Base-by-base conservation (phyloP, 106 monocot species). In the Gastrodia elata region DNA sequence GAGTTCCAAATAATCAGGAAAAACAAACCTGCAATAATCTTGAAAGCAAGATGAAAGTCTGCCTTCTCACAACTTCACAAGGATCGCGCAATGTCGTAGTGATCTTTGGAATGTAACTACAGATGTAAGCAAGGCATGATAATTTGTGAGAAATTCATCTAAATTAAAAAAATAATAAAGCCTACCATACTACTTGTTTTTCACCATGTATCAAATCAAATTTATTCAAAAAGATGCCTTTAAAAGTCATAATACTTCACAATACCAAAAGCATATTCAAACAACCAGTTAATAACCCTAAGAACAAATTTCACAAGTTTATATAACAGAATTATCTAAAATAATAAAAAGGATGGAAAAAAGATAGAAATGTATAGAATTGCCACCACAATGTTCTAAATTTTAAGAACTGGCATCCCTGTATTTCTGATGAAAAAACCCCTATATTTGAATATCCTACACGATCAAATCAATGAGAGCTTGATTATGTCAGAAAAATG, bases 11-110 rank as follows among this genome's bases (percentile, higher is more conserved):
- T 69, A 10, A 26, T 69, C 14, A 14, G 43, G n/a, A 59, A 76
- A 61, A 65, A 76, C 77, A 41, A 3, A 93, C 97, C 90, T 98
- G 97, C 39, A 98, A 70, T 64, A 98, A 74, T 80, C 86, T 86
- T 58, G 97, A 97, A 55, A 98, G 93, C 72, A 98, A 74, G 77
- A 93, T 87, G 64, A 98, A 98, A 57, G 97, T 87, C 64, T 98
- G 97, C 43, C 93, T 80, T 82, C 93, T 84, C 68, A 98, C 88
- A 74, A 97, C 77, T 86, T 97, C 97, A 87, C 90, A 93, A 4
- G 97, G 84, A 78, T 97, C 97, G 22, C 90, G 79, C 71, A 97
- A 76, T 68, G 84, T 83, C 64, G 74, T 87, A 56, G 93, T 86
- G 44, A 97, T 92, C 73, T 81, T 93, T 10, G 88, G 71, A 68